Evolutionary conservation across 1,284 basidiomycete species (phyloP), one percentile per base, ranked within the genome.

Genomic region (Papiliotrema fonsecae): DNA sequence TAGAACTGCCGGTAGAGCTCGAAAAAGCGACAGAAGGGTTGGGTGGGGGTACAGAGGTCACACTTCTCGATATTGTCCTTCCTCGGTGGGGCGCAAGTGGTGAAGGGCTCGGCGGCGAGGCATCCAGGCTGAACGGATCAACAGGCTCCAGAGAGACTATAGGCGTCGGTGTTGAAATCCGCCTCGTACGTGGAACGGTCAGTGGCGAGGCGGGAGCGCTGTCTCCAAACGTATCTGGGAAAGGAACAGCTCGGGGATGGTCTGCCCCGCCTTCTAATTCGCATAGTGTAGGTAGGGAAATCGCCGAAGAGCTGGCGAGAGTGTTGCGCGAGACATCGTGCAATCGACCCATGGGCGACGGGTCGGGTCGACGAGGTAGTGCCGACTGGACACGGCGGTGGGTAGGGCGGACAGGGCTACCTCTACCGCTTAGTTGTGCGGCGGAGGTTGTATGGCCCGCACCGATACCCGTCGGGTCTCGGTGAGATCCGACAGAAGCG

Each of bases 271-370:
- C 19, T 9, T 37, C 31, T 14, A 42, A 13, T 26, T 47, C 45
- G 26, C 22, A 35, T 14, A 48, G 22, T 16, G 57, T 63, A 2
- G 61, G 61, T 22, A 63, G 42, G 41, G 55, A 57, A 14, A 59
- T 45, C 0, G 55, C 56, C 31, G 53, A 56, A 7, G 57, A 50
- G 4, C 59, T 63, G 6, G 61, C 59, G 7, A 64, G 49, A 3
- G 61, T 49, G 35, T 64, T 67, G 14, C 59, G 43, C 4, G 60
- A 62, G 48, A 56, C 58, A 44, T 66, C 64, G 7, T 56, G 52
- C 6, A 64, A 47, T 34, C 54, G 39, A 18, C 54, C 54, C 24
- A 49, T 47, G 3, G 57, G 51, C n/a, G 37, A 19, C 3, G 45
- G 37, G 16, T 34, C 7, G 45, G 40, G 49, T 26, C 45, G 50